Evolutionary conservation across 441 rosid species (phyloP).

Genomic region (Adansonia grandidieri): DNA sequence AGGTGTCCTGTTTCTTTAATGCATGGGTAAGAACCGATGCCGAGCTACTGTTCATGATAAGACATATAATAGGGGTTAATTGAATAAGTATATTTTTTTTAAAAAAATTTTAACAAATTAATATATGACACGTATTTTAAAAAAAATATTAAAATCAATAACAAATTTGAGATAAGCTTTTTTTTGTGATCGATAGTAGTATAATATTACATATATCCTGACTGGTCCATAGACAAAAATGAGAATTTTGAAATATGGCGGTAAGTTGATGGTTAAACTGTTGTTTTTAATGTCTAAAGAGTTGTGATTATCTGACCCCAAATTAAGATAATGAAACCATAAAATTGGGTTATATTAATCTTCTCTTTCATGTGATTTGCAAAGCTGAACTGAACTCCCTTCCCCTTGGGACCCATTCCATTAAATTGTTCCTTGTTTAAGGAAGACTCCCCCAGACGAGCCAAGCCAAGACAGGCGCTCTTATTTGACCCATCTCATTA

Average conservation of each 20-base stretch:
- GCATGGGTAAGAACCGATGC: neutral
- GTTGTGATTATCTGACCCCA: slow-evolving; percentile 21
- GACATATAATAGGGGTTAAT: neutral
- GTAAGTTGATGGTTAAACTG: neutral
- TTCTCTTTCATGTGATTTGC: slow-evolving; percentile 23
- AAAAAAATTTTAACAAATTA: neutral
- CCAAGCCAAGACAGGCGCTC: slow-evolving; percentile 10
- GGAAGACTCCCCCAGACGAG: slow-evolving; percentile 19
- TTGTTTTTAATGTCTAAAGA: slow-evolving; percentile 20
- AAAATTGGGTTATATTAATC: neutral
- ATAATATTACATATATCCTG: neutral
- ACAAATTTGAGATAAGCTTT: no score
- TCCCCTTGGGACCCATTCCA: slow-evolving; percentile 39
- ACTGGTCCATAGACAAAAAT: neutral
- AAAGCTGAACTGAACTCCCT: slow-evolving; percentile 21
- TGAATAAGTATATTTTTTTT: neutral
- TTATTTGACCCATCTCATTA: slow-evolving; percentile 22
- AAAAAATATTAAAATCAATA: neutral
- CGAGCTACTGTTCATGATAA: neutral
- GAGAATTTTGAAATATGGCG: neutral
- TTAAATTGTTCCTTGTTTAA: slow-evolving; percentile 29
- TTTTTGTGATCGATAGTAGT: neutral
- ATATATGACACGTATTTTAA: no score
- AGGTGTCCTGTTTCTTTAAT: slow-evolving; percentile 15
- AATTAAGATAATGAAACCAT: slow-evolving; percentile 15